A percentile compares a stretch with the other conserved stretches of the same genome.
Evolutionary conservation across 352 stramenopile genomes (phyloP).

Genomic region (Phytophthora constricta): DNA sequence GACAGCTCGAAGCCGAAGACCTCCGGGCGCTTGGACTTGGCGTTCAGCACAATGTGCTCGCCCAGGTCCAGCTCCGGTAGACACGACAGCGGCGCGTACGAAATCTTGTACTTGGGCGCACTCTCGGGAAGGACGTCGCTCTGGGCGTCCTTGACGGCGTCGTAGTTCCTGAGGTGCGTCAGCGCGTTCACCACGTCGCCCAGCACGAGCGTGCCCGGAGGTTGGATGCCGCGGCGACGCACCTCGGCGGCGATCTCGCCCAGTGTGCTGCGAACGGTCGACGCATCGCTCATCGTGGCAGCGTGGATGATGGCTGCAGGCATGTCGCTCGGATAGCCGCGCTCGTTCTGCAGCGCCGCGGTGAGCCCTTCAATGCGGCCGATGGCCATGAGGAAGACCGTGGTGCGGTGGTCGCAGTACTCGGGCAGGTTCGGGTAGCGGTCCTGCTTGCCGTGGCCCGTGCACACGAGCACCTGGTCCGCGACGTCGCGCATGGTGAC

Average conservation of each 20-base stretch:
- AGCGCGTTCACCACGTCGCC: conserved; percentile 92
- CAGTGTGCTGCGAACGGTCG: conserved; percentile 90
- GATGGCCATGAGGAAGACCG: conserved; percentile 98
- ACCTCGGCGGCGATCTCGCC: conserved; percentile 91
- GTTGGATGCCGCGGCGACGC: conserved; percentile 81
- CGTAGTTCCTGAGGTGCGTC: conserved; percentile 72
- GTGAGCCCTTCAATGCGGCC: conserved; percentile 92
- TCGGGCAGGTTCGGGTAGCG: conserved; percentile 92
- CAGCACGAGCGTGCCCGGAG: conserved; percentile 94
- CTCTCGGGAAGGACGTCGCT: conserved; percentile 17
- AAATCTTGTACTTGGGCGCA: conserved; percentile 67
- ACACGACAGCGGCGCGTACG: conserved; percentile 57
- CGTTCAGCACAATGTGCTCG: conserved; percentile 64
- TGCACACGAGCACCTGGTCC: conserved; percentile 94
- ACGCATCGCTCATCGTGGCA: conserved; percentile 91
- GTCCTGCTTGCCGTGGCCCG: conserved; percentile 94
- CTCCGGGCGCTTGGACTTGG: conserved; percentile 37
- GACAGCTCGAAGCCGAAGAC: conserved; percentile 31
- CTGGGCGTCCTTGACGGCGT: conserved; percentile 44
- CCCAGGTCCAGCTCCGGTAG: conserved; percentile 61
- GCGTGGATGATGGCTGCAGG: conserved; percentile 94
- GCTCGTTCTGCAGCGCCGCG: conserved; percentile 72
- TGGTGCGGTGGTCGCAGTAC: conserved; percentile 96
- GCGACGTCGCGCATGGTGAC: conserved; percentile 96
- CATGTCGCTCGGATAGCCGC: conserved; percentile 90